These are phyloP conservation scores for Cladophialophora psammophila DNA, from an alignment of 2,329 filamentous ascomycete genomes.

Conservation along the genomic window DNA sequence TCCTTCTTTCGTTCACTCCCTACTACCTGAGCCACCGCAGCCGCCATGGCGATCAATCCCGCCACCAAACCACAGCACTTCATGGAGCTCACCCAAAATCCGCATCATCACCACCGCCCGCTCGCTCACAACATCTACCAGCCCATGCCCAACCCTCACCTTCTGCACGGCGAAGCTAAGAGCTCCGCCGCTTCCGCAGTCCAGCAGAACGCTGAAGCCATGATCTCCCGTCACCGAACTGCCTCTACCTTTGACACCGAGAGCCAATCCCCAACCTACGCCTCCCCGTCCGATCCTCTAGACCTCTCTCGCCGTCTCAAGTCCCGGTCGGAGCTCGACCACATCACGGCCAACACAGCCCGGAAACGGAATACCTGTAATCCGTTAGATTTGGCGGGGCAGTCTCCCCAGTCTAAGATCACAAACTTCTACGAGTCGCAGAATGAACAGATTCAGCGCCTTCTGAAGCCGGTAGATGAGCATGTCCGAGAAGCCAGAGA, in stretches of 20 bases:
- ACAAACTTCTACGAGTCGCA: conserved; percentile 87
- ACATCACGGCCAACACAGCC: conserved; percentile 80
- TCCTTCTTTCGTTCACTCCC: background rate
- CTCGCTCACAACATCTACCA: conserved; percentile 19
- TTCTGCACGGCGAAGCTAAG: conserved; percentile 38
- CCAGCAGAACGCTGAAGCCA: conserved; percentile 26
- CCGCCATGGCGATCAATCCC: conserved; percentile 17
- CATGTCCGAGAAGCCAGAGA: conserved; percentile 83
- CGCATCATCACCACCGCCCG: conserved; percentile 32
- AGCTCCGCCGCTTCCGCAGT: conserved; percentile 29
- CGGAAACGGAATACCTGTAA: conserved; percentile 69
- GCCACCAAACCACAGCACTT: conserved; percentile 25
- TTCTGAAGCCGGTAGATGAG: conserved; percentile 92
- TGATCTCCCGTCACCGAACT: conserved; percentile 36
- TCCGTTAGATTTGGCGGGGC: conserved; percentile 47
- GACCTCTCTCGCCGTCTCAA: conserved; percentile 80
- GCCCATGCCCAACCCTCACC: conserved; percentile 29
- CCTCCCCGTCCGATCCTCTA: conserved; percentile 77
- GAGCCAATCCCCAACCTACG: conserved; percentile 63
- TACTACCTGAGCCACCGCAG: background rate
- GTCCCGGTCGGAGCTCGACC: conserved; percentile 74
- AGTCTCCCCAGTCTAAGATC: conserved; percentile 62
- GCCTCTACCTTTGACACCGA: conserved; percentile 53
- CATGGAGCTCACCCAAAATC: conserved; percentile 35
- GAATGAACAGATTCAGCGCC: conserved; percentile 90